Evolutionary conservation across 306 rosid genomes (phyloP), one percentile per base, ranked within the genome.

Genomic region (Malus sieversii): DNA sequence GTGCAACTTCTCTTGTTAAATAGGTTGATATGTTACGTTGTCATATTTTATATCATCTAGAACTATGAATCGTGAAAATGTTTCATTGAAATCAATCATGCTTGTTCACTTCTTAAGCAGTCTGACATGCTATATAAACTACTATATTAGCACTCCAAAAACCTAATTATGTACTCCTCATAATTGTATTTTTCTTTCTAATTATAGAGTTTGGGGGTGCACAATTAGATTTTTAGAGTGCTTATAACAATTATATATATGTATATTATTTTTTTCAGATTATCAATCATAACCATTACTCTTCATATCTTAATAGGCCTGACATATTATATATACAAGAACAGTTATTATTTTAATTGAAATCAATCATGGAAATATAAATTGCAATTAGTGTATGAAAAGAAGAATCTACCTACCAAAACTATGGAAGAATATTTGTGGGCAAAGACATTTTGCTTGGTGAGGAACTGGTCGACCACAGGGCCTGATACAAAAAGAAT

Each of bases 401-500:
- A 58, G 44, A 61, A 29, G 32, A 79, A 11, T 23, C 18, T 63
- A 27, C 40, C 14, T 85, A 95, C 96, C 99, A 92, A 81, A 61
- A 95, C 97, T 48, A 90, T 32, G 23, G 97, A 84, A 74, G 96
- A 85, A 82, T 92, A 95, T 83, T 90, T 90, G 85, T 80, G 80
- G 75, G 96, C 87, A 78, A 95, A 92, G 80, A 95, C 97, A 80
- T 79, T 90, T 77, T 88, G 87, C 65, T 90, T 85, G 86, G 97
- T 95, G 68, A 95, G 93, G 83, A 71, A 84, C 75, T 90, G 91
- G 84, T 95, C 99, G 32, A 95, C 93, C 35, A 88, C 25, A 77
- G 99, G 99, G 61, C 99, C 99, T 25, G 97, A 82, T 65, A 95
- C 92, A 76, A 92, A 92, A 12, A 95, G 96, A 86, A 95, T 90